Evolutionary conservation across 1,139 yeast species (phyloP).

Genomic region (Kurtzmaniella quercitrusa): DNA sequence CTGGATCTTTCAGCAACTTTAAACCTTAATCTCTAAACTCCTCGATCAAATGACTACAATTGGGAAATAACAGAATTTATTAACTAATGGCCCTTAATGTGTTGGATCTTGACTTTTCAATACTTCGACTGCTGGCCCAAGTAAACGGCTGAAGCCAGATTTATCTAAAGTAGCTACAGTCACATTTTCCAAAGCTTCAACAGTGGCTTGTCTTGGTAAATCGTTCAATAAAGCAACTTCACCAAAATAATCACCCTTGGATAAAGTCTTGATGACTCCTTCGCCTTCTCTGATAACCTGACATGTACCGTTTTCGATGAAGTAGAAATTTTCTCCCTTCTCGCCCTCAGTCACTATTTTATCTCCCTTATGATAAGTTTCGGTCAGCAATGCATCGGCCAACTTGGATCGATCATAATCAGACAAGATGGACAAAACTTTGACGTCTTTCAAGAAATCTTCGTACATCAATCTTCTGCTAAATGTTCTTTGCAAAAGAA

Average conservation of each 20-base stretch:
- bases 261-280: conserved; percentile 57
- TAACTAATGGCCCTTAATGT: conserved; percentile 5
- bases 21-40: too few relatives aligned
- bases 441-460: conserved; percentile 81
- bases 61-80: not conserved
- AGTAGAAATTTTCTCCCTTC: conserved; percentile 83
- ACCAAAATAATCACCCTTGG: conserved; percentile 92
- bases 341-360: conserved; percentile 85
- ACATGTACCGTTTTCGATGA: conserved; percentile 86
- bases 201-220: conserved; percentile 92
- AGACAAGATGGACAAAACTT: conserved; percentile 68
- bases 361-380: conserved; percentile 66
- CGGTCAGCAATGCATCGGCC: conserved; percentile 90
- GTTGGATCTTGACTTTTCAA: conserved; percentile 83
- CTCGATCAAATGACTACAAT: not conserved
- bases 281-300: conserved; percentile 55
- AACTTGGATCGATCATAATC: conserved; percentile 83
- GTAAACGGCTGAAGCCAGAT: conserved; percentile 86
- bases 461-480: conserved; percentile 90
- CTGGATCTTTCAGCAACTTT: too few relatives aligned
- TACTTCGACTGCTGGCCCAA: conserved; percentile 86
- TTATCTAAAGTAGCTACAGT: conserved; percentile 90
- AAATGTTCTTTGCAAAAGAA: conserved; percentile 83
- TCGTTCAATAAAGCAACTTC: conserved; percentile 91
- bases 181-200: conserved; percentile 68